These are phyloP conservation scores for Tetrapisispora nanseiensis DNA, from an alignment of 805 yeast species.

Conservation along the genomic window DNA sequence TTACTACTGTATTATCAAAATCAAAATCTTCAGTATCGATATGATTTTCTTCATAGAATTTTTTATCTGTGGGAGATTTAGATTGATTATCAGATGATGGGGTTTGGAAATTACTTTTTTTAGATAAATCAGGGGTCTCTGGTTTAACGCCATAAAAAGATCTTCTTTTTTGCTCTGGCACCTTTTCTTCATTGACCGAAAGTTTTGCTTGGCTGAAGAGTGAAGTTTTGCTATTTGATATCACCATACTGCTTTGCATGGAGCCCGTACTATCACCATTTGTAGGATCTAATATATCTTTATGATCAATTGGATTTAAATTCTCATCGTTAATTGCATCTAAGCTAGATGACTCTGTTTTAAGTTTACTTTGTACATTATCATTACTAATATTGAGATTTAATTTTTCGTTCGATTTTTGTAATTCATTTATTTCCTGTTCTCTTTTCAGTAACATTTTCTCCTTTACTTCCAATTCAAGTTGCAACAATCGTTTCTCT, in stretches of 20 bases:
- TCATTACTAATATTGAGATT: background rate
- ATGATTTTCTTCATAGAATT: background rate
- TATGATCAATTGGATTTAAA: background rate
- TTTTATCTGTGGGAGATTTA: background rate
- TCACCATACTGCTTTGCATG: background rate
- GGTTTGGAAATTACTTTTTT: too few relatives aligned
- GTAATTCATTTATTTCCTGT: background rate
- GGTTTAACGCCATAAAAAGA: background rate
- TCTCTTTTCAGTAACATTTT: constrained; percentile 3
- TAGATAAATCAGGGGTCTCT: background rate
- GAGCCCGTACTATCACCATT: background rate
- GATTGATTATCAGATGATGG: background rate
- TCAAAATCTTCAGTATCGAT: constrained; percentile 15
- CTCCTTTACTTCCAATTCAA: constrained; percentile 4
- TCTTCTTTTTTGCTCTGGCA: background rate
- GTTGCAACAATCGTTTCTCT: constrained; percentile 2
- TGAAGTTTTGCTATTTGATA: background rate
- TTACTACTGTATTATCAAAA: constrained; percentile 13
- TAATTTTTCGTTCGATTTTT: background rate
- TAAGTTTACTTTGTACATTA: background rate
- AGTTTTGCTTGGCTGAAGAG: background rate
- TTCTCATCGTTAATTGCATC: background rate
- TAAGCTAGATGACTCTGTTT: background rate
- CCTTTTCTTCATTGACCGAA: background rate
- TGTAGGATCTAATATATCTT: background rate